phyloP scores from a whole-genome alignment of 331 rosid species.

The Pyracantha coccinea region DNA sequence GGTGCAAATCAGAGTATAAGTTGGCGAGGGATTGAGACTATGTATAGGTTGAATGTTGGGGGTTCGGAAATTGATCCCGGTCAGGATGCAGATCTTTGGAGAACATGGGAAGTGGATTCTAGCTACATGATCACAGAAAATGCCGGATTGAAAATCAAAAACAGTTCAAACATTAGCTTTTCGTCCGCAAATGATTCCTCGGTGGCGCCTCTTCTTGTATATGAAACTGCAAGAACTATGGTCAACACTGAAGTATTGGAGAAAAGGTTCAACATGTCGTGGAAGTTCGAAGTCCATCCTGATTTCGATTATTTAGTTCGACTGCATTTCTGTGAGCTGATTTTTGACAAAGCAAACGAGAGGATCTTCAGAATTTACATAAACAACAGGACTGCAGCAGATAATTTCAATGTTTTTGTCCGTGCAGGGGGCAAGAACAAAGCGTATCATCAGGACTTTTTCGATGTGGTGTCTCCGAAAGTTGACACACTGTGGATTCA shows the following conservation, averaged over 20 bases:
- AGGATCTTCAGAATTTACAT: slow-evolving; percentile 79
- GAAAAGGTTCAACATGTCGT: slow-evolving; percentile 93
- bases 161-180: slow-evolving; percentile 57
- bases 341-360: slow-evolving; percentile 43
- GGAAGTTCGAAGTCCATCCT: slow-evolving; percentile 87
- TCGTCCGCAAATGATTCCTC: slow-evolving; percentile 59
- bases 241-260: slow-evolving; percentile 63
- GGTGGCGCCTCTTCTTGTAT: slow-evolving; percentile 78
- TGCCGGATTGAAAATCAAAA: slow-evolving; percentile 58
- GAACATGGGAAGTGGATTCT: slow-evolving; percentile 80
- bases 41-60: slow-evolving; percentile 92
- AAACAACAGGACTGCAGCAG: slow-evolving; percentile 81
- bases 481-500: slow-evolving; percentile 77
- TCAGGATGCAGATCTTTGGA: slow-evolving; percentile 63
- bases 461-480: slow-evolving; percentile 48
- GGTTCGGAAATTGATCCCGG: slow-evolving; percentile 55
- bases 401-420: slow-evolving; percentile 54
- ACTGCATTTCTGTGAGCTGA: slow-evolving; percentile 90
- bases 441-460: slow-evolving; percentile 81
- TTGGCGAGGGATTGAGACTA: slow-evolving; percentile 61
- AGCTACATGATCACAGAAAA: slow-evolving; percentile 77
- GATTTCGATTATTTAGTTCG: slow-evolving; percentile 76
- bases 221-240: slow-evolving; percentile 79
- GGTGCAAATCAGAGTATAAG: slow-evolving; percentile 42
- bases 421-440: slow-evolving; percentile 72